Base-by-base conservation (phyloP, 371 early-diverging fungal species). In the Syncephalastrum monosporum region DNA sequence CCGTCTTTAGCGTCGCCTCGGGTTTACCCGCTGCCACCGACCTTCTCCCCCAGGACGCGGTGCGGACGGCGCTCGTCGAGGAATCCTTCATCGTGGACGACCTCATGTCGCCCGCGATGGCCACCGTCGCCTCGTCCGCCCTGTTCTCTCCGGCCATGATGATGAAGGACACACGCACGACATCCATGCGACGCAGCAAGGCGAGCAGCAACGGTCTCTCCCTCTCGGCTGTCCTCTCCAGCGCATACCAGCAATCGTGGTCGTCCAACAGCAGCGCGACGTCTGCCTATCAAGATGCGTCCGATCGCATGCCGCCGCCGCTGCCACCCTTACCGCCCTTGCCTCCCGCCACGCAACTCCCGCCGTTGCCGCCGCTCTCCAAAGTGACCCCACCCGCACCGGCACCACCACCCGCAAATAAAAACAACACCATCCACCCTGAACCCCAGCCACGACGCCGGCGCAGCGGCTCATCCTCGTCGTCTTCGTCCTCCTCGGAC, bases 81-180 rank as follows among this genome's bases (percentile, higher is more conserved):
- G 65, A 65, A 45, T 50, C 57, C 12, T 65, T 65, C 17, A 38
- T 50, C 3, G 10, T 46, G 2, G 33, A 38, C 12, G 17, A 16
- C 8, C 44, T 47, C 3, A 43, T 47, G 29, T 73, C 74, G 0
- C 72, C 74, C 12, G 64, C 79, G 21, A 59, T 78, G 44, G 66
- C 71, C 13, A 75, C 79, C 7, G 49, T 73, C 5, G 77, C 77
- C 0, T 77, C 77, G 23, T 77, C 77, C 10, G 59, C 68, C 10
- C 16, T 77, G 24, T 42, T 71, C 0, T 69, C 77, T 3, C 74
- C 71, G 38, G 38, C 10, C 38, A 33, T 33, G 38, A 33, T 33
- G 38, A 33, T 33, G 38, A 33, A 33, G 38, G 38, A 33, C 38
- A 2, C 38, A 23, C 63, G 66, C n/a, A 69, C 66, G 16, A 65